Base-by-base conservation (phyloP, 345 rosid genomes). In the Populus euphratica region DNA sequence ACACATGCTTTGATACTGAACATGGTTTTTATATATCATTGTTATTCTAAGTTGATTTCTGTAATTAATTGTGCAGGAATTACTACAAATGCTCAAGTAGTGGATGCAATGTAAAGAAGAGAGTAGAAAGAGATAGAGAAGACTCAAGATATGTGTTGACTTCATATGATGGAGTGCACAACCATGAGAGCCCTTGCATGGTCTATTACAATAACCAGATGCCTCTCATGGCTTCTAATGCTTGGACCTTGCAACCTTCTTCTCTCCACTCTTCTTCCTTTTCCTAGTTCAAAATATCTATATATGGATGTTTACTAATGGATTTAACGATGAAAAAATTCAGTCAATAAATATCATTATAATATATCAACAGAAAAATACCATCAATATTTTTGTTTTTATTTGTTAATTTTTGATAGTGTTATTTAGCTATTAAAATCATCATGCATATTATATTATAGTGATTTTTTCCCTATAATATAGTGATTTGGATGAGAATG, bases 161-260 rank as follows among this genome's bases (percentile, higher is more conserved):
- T 1, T 62, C 81, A 8, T 81, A 81, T 21, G 84, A 81, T 5
- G 84, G 84, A 44, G 50, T 68, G 36, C 84, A 81, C 77, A 81
- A 68, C 70, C 84, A 81, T 68, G 89, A 86, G 49, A 88, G 83
- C 73, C 90, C 96, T 8, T 80, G 81, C 44, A 43, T 74, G 18
- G 80, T 81, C 27, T 87, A 85, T 73, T 82, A 77, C 78, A 86
- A 41, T 38, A 38, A 68, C 65, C 87, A 85, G 17, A 75, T 79
- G 81, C 81, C 76, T 50, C 69, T 68, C 25, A 67, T 31, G 43
- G 31, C 3, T 16, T 61, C 77, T 9, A 71, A 38, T 75, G 49
- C 47, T 49, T 83, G 76, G 76, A 59, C 52, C 65, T 31, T 69
- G 31, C 75, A 69, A 35, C 17, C 78, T 41, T 27, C 80, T 59